phyloP scores from a whole-genome alignment of 2,329 filamentous ascomycete species.

The Lojkania enalia region DNA sequence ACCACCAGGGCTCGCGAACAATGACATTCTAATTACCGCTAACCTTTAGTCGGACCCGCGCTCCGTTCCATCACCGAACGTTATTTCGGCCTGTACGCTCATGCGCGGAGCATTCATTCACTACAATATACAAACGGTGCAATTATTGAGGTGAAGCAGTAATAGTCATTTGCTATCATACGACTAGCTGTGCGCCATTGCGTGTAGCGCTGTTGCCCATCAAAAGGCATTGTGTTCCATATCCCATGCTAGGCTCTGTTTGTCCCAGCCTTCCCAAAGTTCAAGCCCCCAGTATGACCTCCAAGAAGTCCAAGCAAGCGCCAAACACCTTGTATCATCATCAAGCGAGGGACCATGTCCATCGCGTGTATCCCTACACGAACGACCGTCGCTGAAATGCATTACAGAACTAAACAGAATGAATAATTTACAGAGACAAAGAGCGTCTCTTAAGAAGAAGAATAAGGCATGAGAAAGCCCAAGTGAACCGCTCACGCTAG shows the following conservation, averaged over 20 bases:
- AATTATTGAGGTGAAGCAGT: slow-evolving; percentile 4
- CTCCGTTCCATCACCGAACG: background rate
- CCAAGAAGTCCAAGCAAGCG: slow-evolving; percentile 19
- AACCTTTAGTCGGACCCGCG: background rate
- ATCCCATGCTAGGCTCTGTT: slow-evolving; percentile 15
- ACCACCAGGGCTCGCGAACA: slow-evolving; percentile 6
- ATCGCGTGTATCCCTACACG: slow-evolving; percentile 18
- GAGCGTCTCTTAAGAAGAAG: slow-evolving; percentile 9
- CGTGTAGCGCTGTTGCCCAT: slow-evolving; percentile 22
- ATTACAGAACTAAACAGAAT: slow-evolving; percentile 33
- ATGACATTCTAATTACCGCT: background rate
- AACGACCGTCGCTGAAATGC: slow-evolving; percentile 44
- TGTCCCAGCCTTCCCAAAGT: slow-evolving; percentile 17
- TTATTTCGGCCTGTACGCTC: background rate
- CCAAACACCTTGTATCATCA: slow-evolving; percentile 32
- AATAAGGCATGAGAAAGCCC: background rate
- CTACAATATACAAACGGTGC: background rate
- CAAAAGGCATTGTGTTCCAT: background rate
- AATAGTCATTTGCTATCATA: slow-evolving; percentile 15
- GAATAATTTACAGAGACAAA: slow-evolving; percentile 30
- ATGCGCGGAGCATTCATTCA: background rate
- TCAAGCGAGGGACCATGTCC: slow-evolving; percentile 35
- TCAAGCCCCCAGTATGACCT: slow-evolving; percentile 2
- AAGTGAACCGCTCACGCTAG: slow-evolving; percentile 22
- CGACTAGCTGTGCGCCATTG: slow-evolving; percentile 33